Conservation (phyloP, 176 grass and related monocot species). For the Oryza glumipatula region DNA sequence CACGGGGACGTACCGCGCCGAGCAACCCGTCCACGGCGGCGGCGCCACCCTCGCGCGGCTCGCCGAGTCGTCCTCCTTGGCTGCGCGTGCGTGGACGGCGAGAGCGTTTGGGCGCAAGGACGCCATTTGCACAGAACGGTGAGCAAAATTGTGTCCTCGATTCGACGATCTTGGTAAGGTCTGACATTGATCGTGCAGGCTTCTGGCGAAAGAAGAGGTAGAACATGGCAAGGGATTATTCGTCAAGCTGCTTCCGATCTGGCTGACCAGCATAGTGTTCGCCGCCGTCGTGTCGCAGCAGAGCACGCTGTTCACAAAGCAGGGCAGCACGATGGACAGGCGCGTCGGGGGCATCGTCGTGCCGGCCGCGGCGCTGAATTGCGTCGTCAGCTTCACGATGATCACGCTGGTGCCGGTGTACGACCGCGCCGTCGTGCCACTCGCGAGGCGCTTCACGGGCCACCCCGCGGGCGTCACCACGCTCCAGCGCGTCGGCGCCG, state of each 20-base stretch:
- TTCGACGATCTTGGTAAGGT: neutral
- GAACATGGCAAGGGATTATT: constrained; percentile 35
- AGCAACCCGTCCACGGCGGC: neutral
- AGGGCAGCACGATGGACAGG: constrained; percentile 59
- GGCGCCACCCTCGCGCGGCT: neutral
- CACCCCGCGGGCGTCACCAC: constrained; percentile 65
- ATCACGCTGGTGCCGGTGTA: constrained; percentile 56
- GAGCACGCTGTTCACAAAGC: constrained; percentile 68
- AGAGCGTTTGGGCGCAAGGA: neutral
- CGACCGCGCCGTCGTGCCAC: constrained; percentile 62
- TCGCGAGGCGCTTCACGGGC: constrained; percentile 45
- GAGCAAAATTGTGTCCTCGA: neutral
- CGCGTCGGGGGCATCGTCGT: constrained; percentile 45
- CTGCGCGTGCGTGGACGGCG: neutral
- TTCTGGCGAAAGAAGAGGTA: neutral
- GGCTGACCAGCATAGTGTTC: constrained; percentile 54
- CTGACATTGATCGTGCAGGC: neutral
- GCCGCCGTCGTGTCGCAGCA: constrained; percentile 41
- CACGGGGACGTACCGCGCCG: constrained; percentile 30
- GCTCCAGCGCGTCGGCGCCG: constrained; percentile 67
- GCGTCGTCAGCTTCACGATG: constrained; percentile 36
- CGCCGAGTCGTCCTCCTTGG: neutral
- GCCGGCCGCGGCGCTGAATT: constrained; percentile 55
- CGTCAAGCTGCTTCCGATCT: constrained; percentile 52
- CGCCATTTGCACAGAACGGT: neutral